Conservation (phyloP, 768 basidiomycete genomes). For the Leccinum boreale region DNA sequence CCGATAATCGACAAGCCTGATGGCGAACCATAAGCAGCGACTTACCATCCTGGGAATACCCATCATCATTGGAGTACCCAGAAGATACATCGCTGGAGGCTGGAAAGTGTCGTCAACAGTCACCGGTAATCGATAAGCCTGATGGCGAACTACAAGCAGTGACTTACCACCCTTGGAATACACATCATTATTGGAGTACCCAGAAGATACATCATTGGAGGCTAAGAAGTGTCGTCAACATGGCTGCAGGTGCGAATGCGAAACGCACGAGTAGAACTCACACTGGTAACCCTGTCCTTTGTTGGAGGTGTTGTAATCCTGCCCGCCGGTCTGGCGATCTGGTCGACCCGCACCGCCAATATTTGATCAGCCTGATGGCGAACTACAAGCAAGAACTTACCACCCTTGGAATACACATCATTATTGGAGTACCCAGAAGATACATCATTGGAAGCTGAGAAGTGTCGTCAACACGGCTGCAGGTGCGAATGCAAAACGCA, state of each 20-base stretch:
- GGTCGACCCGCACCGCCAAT: not conserved
- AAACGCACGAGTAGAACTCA: too few species aligned
- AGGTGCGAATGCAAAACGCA: not conserved
- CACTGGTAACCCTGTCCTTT: conserved; percentile 16
- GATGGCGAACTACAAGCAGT: not conserved
- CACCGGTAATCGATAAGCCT: conserved; percentile 7
- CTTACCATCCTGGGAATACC: not conserved
- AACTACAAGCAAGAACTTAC: conserved; percentile 6
- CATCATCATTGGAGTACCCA: not conserved
- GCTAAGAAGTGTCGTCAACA: not conserved
- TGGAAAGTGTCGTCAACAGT: not conserved
- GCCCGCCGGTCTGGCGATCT: conserved; percentile 9
- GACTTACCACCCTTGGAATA: conserved; percentile 1
- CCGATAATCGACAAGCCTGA: conserved; percentile 7
- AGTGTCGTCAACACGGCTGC: not conserved
- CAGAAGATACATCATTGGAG: not conserved
- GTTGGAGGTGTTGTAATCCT: not conserved
- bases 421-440: not conserved
- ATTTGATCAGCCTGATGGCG: not conserved
- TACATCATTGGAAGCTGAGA: conserved; percentile 29
- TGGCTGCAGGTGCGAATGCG: not conserved
- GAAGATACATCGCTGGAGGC: too few species aligned
- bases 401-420: not conserved
- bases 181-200: not conserved
- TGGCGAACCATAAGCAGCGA: not conserved